Conservation (phyloP, 371 early-diverging fungal species). For the Mortierella sp. region DNA sequence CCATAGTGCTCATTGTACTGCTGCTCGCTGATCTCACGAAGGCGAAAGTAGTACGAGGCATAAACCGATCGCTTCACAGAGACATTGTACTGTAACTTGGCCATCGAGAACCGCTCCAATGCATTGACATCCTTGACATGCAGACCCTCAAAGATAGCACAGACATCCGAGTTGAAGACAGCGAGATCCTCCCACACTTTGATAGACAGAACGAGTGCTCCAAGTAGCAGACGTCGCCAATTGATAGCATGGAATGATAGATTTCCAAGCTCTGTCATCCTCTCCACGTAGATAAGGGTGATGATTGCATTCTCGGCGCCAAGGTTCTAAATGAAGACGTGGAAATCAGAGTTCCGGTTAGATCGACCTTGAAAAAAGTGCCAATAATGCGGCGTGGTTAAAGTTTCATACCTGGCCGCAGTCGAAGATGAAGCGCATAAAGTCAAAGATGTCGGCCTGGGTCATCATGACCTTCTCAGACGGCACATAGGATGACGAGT, state of each 20-base stretch:
- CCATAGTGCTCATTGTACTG: conserved; percentile 39
- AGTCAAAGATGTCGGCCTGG: conserved; percentile 52
- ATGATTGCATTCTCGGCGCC: conserved; percentile 80
- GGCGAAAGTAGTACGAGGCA: conserved; percentile 67
- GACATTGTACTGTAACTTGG: conserved; percentile 68
- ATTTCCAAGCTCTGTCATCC: conserved; percentile 71
- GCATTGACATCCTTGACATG: conserved; percentile 66
- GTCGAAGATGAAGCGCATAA: conserved; percentile 60
- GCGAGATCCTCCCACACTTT: conserved; percentile 94
- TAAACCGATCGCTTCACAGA: conserved; percentile 67
- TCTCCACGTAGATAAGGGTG: conserved; percentile 76
- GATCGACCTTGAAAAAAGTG: background rate
- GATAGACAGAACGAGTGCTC: conserved; percentile 74
- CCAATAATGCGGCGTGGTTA: background rate
- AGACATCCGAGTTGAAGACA: conserved; percentile 86
- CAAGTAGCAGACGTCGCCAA: conserved; percentile 80
- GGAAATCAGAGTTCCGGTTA: background rate
- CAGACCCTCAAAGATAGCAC: conserved; percentile 80
- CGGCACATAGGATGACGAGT: conserved; percentile 39
- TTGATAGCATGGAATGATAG: conserved; percentile 73
- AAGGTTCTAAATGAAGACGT: conserved; percentile 57
- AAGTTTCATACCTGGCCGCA: conserved; percentile 58
- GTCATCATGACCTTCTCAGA: conserved; percentile 40
- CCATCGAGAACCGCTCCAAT: conserved; percentile 71
- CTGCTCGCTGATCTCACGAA: conserved; percentile 59